These are phyloP conservation scores for Paradendryphiella salina DNA, from an alignment of 2,329 filamentous ascomycete genomes.

Conservation along the genomic window DNA sequence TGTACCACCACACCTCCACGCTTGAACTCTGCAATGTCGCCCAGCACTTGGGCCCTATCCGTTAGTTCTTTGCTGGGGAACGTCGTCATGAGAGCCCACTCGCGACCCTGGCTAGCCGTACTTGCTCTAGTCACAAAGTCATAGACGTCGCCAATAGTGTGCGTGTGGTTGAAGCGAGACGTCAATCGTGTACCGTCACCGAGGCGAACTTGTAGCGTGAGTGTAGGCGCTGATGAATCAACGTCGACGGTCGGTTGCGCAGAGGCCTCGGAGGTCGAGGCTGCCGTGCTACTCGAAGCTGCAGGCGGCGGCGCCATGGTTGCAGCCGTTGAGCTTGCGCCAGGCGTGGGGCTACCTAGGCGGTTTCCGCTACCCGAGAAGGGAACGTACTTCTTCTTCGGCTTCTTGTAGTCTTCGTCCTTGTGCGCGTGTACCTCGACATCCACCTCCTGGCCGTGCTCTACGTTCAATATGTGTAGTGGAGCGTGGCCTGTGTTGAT, in stretches of 20 bases:
- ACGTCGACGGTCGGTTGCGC: slow-evolving; percentile 54
- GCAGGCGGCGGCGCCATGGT: slow-evolving; percentile 43
- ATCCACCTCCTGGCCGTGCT: slow-evolving; percentile 74
- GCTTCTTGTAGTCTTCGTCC: slow-evolving; percentile 71
- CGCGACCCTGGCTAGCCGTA: slow-evolving; percentile 58
- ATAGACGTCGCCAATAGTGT: slow-evolving; percentile 78
- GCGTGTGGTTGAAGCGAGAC: slow-evolving; percentile 79
- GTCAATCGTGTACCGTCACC: slow-evolving; percentile 75
- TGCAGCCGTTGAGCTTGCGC: slow-evolving; percentile 48
- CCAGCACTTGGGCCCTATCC: slow-evolving; percentile 60
- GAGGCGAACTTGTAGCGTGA: slow-evolving; percentile 76
- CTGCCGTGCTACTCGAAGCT: slow-evolving; percentile 36
- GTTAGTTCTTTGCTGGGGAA: slow-evolving; percentile 81
- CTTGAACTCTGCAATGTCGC: slow-evolving; percentile 56
- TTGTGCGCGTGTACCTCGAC: slow-evolving; percentile 76
- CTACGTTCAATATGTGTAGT: slow-evolving; percentile 75
- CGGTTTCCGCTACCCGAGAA: slow-evolving; percentile 73
- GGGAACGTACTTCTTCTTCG: slow-evolving; percentile 75
- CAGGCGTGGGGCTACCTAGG: slow-evolving; percentile 76
- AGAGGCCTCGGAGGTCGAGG: slow-evolving; percentile 39
- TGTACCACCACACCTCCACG: slow-evolving; percentile 60
- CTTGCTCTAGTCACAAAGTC: slow-evolving; percentile 70
- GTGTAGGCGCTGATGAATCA: slow-evolving; percentile 67
- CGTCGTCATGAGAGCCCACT: slow-evolving; percentile 77
- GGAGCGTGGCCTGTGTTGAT: slow-evolving; percentile 78